Base-by-base conservation (phyloP, 192 early-diverging fungal genomes). In the Podila epigama region DNA sequence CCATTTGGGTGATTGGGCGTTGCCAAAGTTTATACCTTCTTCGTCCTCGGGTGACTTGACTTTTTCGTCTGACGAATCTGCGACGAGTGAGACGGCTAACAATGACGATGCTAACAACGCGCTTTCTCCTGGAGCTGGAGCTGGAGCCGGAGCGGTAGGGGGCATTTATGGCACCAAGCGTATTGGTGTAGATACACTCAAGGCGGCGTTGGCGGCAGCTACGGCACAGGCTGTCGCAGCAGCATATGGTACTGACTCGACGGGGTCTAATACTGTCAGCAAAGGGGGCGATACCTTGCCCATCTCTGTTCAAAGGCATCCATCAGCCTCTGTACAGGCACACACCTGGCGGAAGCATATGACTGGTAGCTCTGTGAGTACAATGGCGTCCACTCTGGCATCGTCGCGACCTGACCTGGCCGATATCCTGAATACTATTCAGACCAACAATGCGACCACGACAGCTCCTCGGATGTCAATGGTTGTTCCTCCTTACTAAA, bases 111-210 rank as follows among this genome's bases (percentile, higher is more conserved):
- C 50, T 1, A n/a, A n/a, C n/a, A n/a, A n/a, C n/a, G n/a, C n/a
- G n/a, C n/a, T n/a, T n/a, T n/a, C n/a, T n/a, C n/a, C n/a, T n/a
- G n/a, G n/a, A n/a, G n/a, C n/a, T n/a, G n/a, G n/a, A n/a, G n/a
- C n/a, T n/a, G n/a, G n/a, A n/a, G 44, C 20, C n/a, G 64, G 70
- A 32, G 57, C 50, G 16, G 29, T 60, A 57, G 27, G 20, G 73
- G 59, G 8, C 54, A 58, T 34, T 53, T 18, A 44, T 33, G 20
- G 33, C 48, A 11, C 37, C 12, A 61, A 58, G 36, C 68, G 64
- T 65, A 77, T 77, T 68, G 73, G 73, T 1, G 73, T 77, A 0
- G 73, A 77, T 25, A 77, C 41, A 29, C n/a, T 77, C 33, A 77
- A 77, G 61, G 73, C 73, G 39, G 73, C 73, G 18, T 40, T 77